phyloP scores from a whole-genome alignment of 2,329 filamentous ascomycete species.

The Ascochyta clinopodiicola region DNA sequence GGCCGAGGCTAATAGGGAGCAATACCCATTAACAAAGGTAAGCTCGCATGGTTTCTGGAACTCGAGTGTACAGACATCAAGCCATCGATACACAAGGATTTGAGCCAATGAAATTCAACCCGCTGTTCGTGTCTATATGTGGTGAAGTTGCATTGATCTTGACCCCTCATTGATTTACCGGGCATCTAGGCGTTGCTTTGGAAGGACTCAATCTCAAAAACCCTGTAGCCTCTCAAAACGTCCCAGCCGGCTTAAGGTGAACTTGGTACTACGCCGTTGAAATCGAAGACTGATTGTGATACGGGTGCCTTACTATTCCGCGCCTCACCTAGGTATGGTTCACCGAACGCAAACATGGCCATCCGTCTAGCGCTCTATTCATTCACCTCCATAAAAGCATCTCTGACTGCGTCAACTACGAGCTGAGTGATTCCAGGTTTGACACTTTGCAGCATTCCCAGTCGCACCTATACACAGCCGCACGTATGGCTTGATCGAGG shows the following conservation, averaged over 20 bases:
- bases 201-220: slow-evolving; percentile 2
- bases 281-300: background rate
- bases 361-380: slow-evolving; percentile 35
- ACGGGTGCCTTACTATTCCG: background rate
- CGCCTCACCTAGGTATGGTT: slow-evolving; percentile 33
- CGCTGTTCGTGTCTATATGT: background rate
- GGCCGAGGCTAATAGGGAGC: slow-evolving; percentile 56
- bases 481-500: background rate
- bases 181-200: background rate
- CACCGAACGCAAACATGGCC: slow-evolving; percentile 38
- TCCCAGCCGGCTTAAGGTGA: background rate
- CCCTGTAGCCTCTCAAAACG: background rate
- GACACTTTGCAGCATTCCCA: background rate
- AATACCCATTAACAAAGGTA: slow-evolving; percentile 51
- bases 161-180: background rate
- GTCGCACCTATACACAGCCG: background rate
- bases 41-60: too few species aligned
- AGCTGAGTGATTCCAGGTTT: slow-evolving; percentile 19
- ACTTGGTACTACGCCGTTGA: background rate
- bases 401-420: slow-evolving; percentile 35
- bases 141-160: slow-evolving; percentile 3
- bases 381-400: slow-evolving; percentile 39
- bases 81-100: too few species aligned
- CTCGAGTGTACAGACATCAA: too few species aligned
- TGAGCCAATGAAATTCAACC: too few species aligned